Percentiles rank a stretch among this genome's conserved stretches.
Evolutionary conservation across 345 rosid species (phyloP).

Genomic region (Citrus sp.): DNA sequence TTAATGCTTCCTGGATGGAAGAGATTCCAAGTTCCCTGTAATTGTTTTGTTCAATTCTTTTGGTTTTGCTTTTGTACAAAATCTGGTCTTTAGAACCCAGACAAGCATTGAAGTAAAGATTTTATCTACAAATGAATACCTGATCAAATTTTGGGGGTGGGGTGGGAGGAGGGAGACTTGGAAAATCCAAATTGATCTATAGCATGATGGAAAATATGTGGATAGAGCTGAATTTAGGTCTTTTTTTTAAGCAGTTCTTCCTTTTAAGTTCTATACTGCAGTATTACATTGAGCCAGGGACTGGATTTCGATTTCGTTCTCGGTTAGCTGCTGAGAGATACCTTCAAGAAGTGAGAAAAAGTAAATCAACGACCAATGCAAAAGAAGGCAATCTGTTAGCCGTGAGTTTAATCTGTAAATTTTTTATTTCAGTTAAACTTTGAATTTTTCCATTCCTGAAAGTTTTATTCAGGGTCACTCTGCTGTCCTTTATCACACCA

Average conservation of each 20-base stretch:
- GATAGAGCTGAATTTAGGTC: not conserved
- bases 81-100: not conserved
- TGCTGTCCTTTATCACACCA: not conserved
- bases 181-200: not conserved
- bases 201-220: not conserved
- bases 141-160: not conserved
- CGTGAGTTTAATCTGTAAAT: conserved; percentile 3
- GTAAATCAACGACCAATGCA: conserved; percentile 10
- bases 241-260: not conserved
- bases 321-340: conserved; percentile 26
- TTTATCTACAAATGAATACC: not conserved
- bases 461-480: not conserved
- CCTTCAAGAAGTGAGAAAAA: conserved; percentile 8
- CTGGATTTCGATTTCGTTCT: conserved; percentile 32
- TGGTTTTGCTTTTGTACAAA: not conserved
- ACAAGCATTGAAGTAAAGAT: not conserved
- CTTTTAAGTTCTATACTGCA: conserved; percentile 17
- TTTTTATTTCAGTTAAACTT: not conserved
- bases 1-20: not conserved
- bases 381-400: conserved; percentile 6
- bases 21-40: not conserved
- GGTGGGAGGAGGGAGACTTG: not conserved
- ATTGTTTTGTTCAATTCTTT: not conserved
- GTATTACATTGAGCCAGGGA: conserved; percentile 40
- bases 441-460: not conserved